Base-by-base conservation (phyloP, 768 basidiomycete genomes). In the Leucocoprinus sp. region DNA sequence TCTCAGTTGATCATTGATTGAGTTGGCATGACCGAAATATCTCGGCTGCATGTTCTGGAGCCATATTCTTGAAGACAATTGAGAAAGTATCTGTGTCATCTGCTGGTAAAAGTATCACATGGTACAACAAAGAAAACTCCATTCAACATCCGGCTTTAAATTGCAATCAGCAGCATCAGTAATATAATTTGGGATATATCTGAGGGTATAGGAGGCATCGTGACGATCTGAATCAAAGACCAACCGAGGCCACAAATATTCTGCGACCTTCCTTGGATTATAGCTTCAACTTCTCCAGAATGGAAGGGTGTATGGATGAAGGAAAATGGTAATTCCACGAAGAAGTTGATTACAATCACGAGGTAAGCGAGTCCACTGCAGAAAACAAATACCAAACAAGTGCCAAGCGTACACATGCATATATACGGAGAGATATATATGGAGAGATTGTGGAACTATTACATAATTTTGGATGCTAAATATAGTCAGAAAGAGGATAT, bases 361-460 rank as follows among this genome's bases (percentile, higher is more conserved):
- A n/a, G n/a, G n/a, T n/a, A n/a, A n/a, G n/a, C n/a, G n/a, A n/a
- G n/a, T n/a, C n/a, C n/a, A n/a, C n/a, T n/a, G n/a, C n/a, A n/a
- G 23, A 33, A 37, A 33, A 42, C 27, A 37, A 38, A 40, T 37
- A 39, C 24, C 45, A 48, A 48, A 42, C 39, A 48, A 48, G 27
- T 35, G 46, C 33, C 39, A 27, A 34, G 46, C 22, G 42, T 48
- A 48, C 41, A 48, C 46, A 48, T 35, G 23, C 46, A 36, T 39
- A 48, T 39, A 48, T 34, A 48, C 12, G 28, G 39, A 26, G 24
- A 45, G 39, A 26, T 15, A 45, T 42, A 31, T 15, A 9, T 34
- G 45, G 40, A 45, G 46, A 48, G 39, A 41, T 48, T 48, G 46
- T 48, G 46, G 46, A 40, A 41, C 46, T 39, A 36, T 48, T 48